These are phyloP conservation scores for Fraxinus americana DNA, from an alignment of 257 asterid genomes.

Conservation along the genomic window DNA sequence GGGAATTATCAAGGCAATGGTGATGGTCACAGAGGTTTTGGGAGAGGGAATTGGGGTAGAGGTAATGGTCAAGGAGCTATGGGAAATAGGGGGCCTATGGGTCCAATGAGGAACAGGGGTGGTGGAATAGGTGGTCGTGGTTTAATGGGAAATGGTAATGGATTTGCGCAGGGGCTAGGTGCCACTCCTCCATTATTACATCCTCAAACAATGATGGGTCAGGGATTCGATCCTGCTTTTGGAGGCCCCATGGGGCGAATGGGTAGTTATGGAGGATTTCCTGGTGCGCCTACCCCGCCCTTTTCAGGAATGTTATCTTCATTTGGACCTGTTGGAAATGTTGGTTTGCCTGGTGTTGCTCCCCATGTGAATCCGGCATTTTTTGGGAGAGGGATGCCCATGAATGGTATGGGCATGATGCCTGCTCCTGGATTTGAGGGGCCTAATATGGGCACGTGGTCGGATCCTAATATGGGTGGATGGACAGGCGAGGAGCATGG, in stretches of 20 bases:
- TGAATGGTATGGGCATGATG: constrained; percentile 93
- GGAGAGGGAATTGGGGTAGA: constrained; percentile 91
- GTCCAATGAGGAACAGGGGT: constrained; percentile 52
- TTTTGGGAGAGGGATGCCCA: constrained; percentile 89
- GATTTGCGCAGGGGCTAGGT: constrained; percentile 79
- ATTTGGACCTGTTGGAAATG: constrained; percentile 70
- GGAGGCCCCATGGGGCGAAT: constrained; percentile 93
- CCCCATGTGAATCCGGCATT: constrained; percentile 98
- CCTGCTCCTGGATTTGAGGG: constrained; percentile 75
- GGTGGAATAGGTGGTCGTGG: constrained; percentile 81
- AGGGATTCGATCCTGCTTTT: constrained; percentile 88
- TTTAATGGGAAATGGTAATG: constrained; percentile 58
- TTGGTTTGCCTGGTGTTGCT: constrained; percentile 92
- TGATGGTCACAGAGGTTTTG: constrained; percentile 57
- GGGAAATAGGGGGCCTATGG: constrained; percentile 51
- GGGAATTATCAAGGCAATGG: constrained; percentile 53
- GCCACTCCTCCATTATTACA: constrained; percentile 76
- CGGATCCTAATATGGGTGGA: constrained; percentile 74
- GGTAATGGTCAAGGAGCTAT: constrained; percentile 57
- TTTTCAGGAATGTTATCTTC: constrained; percentile 78
- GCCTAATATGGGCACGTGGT: constrained; percentile 87
- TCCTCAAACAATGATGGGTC: constrained; percentile 94
- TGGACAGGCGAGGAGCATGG: constrained; percentile 91
- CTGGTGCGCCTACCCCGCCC: constrained; percentile 72
- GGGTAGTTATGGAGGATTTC: constrained; percentile 81